Percentiles rank a stretch among this genome's conserved stretches.
These are phyloP conservation scores for Silene conica DNA, from an alignment of 148 eudicot genomes.

Conservation along the genomic window DNA sequence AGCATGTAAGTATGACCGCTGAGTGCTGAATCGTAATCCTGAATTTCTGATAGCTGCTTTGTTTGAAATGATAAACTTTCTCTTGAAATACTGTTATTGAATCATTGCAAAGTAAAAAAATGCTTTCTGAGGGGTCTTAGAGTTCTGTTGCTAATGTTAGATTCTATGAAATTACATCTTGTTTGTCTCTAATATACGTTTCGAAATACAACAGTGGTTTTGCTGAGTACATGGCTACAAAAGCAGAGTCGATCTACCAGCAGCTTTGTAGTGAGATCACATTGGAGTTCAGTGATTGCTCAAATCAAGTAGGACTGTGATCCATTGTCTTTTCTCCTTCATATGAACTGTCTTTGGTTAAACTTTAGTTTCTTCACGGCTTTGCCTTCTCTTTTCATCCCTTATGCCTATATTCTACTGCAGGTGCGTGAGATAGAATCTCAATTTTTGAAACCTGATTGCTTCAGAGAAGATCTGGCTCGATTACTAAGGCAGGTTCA, in stretches of 20 bases:
- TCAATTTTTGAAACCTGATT: constrained; percentile 62
- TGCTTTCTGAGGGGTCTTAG: neutral
- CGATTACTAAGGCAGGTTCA: constrained; percentile 65
- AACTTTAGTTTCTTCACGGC: neutral
- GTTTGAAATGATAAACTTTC: neutral
- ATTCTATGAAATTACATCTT: no score
- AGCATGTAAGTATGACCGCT: neutral
- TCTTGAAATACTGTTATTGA: neutral
- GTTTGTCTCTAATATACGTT: constrained; percentile 10
- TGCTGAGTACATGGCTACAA: constrained; percentile 70
- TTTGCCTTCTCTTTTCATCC: neutral
- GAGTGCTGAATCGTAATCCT: neutral
- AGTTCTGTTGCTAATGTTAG: neutral
- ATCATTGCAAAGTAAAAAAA: neutral
- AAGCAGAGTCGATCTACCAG: constrained; percentile 71
- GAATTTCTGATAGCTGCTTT: neutral
- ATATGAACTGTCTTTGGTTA: neutral
- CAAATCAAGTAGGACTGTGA: constrained; percentile 57
- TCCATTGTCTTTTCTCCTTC: neutral
- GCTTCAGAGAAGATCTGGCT: constrained; percentile 79
- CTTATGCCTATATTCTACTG: constrained; percentile 17
- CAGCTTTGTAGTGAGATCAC: constrained; percentile 88
- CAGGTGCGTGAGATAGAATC: constrained; percentile 84
- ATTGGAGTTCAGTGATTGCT: constrained; percentile 76
- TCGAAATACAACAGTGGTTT: constrained; percentile 62